These are phyloP conservation scores for Clohesyomyces aquaticus DNA, from an alignment of 495 filamentous ascomycete genomes.

Conservation along the genomic window DNA sequence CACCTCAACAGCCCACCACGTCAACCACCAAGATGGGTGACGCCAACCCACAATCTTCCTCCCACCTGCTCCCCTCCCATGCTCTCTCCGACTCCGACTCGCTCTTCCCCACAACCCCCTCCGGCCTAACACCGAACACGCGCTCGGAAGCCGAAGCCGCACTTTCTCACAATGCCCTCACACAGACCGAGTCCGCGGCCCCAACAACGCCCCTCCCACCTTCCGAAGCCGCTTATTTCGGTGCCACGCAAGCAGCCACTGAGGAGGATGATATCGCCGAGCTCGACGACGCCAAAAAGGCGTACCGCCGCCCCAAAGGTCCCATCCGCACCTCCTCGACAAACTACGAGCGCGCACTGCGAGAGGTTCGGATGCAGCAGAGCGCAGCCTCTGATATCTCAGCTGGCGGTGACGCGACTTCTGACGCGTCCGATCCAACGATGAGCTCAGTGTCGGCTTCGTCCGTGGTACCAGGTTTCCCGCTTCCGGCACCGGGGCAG, in stretches of 20 bases:
- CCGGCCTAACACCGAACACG: constrained; percentile 40
- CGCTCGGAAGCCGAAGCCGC: constrained; percentile 43
- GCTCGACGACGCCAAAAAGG: constrained; percentile 26
- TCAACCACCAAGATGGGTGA: too few relatives aligned
- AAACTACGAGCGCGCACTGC: constrained; percentile 26
- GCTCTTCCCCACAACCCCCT: constrained; percentile 28
- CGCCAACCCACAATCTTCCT: too few relatives aligned
- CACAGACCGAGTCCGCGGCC: constrained; percentile 40
- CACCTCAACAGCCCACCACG: too few relatives aligned
- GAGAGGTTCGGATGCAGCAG: background rate
- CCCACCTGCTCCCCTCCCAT: too few relatives aligned
- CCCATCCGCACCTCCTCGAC: constrained; percentile 14
- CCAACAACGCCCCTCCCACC: constrained; percentile 26
- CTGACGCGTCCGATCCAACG: background rate
- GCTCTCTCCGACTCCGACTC: too few relatives aligned
- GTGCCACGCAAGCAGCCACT: background rate
- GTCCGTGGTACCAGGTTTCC: background rate
- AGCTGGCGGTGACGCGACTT: background rate
- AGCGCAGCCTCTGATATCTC: constrained; percentile 2
- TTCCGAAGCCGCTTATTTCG: background rate
- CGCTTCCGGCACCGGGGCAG: constrained; percentile 21
- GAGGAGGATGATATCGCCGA: background rate
- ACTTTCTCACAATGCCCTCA: constrained; percentile 26
- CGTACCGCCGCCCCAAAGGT: constrained; percentile 21
- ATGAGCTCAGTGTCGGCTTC: background rate